Conservation (phyloP, 768 basidiomycete genomes). For the Amanita inopinata region DNA sequence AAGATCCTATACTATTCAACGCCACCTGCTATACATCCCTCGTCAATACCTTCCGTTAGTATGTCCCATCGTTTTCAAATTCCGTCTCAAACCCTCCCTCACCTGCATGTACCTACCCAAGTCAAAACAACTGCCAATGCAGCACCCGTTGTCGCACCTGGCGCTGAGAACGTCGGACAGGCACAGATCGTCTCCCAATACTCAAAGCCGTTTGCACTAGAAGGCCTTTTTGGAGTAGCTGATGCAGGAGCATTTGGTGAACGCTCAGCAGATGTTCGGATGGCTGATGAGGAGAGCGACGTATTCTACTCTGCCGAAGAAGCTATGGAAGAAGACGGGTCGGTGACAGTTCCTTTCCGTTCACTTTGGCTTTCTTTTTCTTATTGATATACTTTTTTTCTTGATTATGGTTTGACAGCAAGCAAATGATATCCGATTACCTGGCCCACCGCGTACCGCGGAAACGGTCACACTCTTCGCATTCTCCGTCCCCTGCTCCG, state of each 20-base stretch:
- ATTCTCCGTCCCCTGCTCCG: constrained; percentile 14
- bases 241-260: constrained; percentile 73
- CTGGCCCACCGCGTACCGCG: constrained; percentile 22
- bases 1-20: constrained; percentile 85
- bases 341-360: constrained; percentile 15
- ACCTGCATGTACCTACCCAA: too few species aligned
- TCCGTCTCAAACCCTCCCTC: neutral
- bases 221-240: constrained; percentile 70
- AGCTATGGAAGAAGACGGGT: constrained; percentile 33
- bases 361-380: neutral
- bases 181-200: constrained; percentile 66
- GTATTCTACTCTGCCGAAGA: constrained; percentile 34
- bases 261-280: constrained; percentile 29
- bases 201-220: constrained; percentile 70
- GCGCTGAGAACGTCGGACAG: constrained; percentile 73
- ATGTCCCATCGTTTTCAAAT: constrained; percentile 9
- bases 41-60: constrained; percentile 51
- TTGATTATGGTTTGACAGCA: constrained; percentile 13
- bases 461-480: constrained; percentile 31
- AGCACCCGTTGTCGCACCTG: constrained; percentile 41
- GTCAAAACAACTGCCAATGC: constrained; percentile 19
- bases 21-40: constrained; percentile 74
- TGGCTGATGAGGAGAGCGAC: constrained; percentile 36
- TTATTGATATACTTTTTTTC: too few species aligned
- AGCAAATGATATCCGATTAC: constrained; percentile 27